These are phyloP conservation scores for Fraxinus sp. DNA, from an alignment of 305 asterid genomes.

Conservation along the genomic window DNA sequence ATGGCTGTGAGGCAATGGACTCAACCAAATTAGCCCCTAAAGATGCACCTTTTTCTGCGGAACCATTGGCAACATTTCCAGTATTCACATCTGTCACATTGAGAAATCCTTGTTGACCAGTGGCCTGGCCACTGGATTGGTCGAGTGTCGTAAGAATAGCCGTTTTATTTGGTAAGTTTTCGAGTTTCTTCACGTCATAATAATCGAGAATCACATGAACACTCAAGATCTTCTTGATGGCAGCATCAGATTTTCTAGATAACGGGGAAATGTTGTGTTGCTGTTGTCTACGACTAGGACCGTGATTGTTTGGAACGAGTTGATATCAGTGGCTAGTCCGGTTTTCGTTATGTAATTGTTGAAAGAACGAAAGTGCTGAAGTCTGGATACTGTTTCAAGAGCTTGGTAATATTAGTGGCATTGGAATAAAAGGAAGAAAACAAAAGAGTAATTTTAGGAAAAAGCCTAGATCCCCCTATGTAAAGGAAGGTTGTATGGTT, in stretches of 20 bases:
- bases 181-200: slow-evolving; percentile 41
- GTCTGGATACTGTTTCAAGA: slow-evolving; percentile 38
- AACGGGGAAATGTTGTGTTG: slow-evolving; percentile 37
- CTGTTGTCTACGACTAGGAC: slow-evolving; percentile 51
- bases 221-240: slow-evolving; percentile 37
- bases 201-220: slow-evolving; percentile 61
- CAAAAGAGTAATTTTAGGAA: slow-evolving; percentile 31
- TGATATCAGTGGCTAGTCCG: slow-evolving; percentile 38
- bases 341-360: slow-evolving; percentile 55
- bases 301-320: slow-evolving; percentile 48
- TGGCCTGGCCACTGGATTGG: slow-evolving; percentile 52
- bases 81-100: slow-evolving; percentile 31
- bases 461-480: slow-evolving; percentile 30
- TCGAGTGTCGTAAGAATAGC: slow-evolving; percentile 47
- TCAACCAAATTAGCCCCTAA: slow-evolving; percentile 40
- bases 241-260: slow-evolving; percentile 26
- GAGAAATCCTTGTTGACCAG: slow-evolving; percentile 48
- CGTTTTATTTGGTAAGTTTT: slow-evolving; percentile 26
- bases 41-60: slow-evolving; percentile 41
- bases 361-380: slow-evolving; percentile 42
- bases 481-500: slow-evolving; percentile 43
- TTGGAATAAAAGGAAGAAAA: slow-evolving; percentile 30
- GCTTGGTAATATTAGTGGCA: slow-evolving; percentile 54
- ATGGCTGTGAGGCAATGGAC: slow-evolving; percentile 44
- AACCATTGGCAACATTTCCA: slow-evolving; percentile 32